Evolutionary conservation across 2,329 filamentous ascomycete species (phyloP), one percentile per base, ranked within the genome.

Genomic region (Elsinoe perseae): DNA sequence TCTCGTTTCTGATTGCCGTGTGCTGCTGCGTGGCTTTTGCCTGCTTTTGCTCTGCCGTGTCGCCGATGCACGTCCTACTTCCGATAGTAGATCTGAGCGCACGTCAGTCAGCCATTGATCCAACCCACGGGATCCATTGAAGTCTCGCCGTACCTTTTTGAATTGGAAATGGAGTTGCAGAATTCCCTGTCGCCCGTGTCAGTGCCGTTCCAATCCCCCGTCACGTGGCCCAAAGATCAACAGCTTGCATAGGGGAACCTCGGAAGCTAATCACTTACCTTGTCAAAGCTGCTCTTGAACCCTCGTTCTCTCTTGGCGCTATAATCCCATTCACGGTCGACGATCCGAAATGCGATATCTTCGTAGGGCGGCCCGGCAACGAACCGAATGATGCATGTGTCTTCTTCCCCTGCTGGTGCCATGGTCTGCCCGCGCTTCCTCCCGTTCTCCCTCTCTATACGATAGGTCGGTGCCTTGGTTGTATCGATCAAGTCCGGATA

Each of bases 291-390:
- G 72, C 91, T 96, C 70, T 83, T 91, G 74, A 97, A 98, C 1
- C 93, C 95, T 58, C 93, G 82, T 65, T 98, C 93, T 64, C 86
- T 82, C 74, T 96, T 97, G 2, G 92, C 89, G 69, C 89, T 95
- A 69, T 96, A 98, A 71, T 98, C 93, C 93, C 93, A 98, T 72
- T 98, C 93, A 61, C 93, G 92, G 72, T 98, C 93, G 36, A 98
- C 91, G 63, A 98, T 96, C 36, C 92, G 83, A 68, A 98, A 98
- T 7, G 92, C 93, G 67, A 98, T 86, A 66, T 98, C 93, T 71
- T 96, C 89, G 68, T 98, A 98, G 4, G 93, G 93, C 3, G 92
- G 87, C 0, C 95, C 93, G 21, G 92, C 89, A 67, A 95, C 87
- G 74, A 98, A 98, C 21, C 91, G 84, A 64, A 98, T 95, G 59